Conservation (phyloP, 108 stramenopile species). For the Schizochytrium sp. region DNA sequence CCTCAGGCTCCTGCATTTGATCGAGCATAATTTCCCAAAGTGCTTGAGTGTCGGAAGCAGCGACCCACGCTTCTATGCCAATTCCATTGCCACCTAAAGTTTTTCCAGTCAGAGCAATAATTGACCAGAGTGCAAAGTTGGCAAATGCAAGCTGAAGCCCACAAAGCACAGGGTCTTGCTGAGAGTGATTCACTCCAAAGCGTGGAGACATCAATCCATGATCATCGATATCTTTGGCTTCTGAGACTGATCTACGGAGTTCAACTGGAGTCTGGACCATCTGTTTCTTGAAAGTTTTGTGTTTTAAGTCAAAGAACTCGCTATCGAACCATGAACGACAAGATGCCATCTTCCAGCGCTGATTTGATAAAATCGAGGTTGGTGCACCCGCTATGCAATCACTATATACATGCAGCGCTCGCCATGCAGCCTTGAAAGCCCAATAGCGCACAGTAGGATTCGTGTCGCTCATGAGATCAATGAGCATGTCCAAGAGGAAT, state of each 20-base stretch:
- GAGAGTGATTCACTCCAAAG: not conserved
- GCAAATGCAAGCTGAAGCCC: not conserved
- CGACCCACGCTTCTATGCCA: not conserved
- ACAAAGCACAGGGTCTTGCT: not conserved
- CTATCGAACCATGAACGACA: slow-evolving; percentile 18
- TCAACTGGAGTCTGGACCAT: not conserved
- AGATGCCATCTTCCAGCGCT: slow-evolving; percentile 31
- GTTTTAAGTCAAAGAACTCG: not conserved
- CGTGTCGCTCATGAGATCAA: not conserved
- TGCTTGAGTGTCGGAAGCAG: not conserved
- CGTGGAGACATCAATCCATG: not conserved
- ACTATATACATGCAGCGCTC: slow-evolving; percentile 11
- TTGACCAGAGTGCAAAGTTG: not conserved
- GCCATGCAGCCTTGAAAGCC: slow-evolving; percentile 20
- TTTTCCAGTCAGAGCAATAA: not conserved
- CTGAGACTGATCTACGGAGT: not conserved
- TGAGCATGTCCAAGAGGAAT: not conserved
- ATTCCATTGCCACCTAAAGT: not conserved
- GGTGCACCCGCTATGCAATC: not conserved
- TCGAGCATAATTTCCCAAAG: slow-evolving; percentile 11
- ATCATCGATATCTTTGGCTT: not conserved
- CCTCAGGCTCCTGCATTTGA: not conserved
- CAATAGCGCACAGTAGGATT: not conserved
- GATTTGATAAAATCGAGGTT: not conserved
- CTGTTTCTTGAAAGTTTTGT: not conserved